Evolutionary conservation across 78 protist genomes (phyloP), one percentile per base, ranked within the genome.

Genomic region (Speleostelium caveatum): DNA sequence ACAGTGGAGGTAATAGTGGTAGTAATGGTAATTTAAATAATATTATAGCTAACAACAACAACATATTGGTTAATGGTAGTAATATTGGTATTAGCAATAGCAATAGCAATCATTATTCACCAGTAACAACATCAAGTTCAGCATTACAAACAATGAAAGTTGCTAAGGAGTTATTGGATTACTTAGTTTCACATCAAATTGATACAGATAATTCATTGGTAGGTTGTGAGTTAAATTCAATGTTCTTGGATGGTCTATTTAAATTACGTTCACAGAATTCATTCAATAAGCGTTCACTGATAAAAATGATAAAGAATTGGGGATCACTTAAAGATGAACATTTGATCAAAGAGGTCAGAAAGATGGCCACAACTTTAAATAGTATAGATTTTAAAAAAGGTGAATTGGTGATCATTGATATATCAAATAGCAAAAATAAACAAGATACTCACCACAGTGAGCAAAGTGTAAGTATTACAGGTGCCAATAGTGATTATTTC

Each of bases 141-240:
- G 5, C 58, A n/a, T n/a, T n/a, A 35, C 75, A 35, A n/a, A 76
- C 65, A n/a, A 72, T 79, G 17, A 83, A 83, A 63, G 49, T 83
- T 41, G 91, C 91, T 1, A 35, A 74, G 22, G 91, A 83, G 36
- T 28, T 83, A 32, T 58, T 71, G 5, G 79, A 83, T 33, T 83
- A 83, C 59, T 17, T 83, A 3, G 39, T 59, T 3, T 36, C 79
- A 10, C 91, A 83, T 60, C 71, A 58, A n/a, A 39, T 69, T 12
- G 91, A 83, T 69, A 58, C 79, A 0, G 91, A 83, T 33, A 83
- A 83, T 55, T 83, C 91, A 3, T 45, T 83, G 53, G 60, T 83
- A 24, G 91, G 91, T 17, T 71, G 91, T 45, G 91, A 83, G 36
- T 58, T 83, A 3, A 83, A 71, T 59, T 51, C 77, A 45, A 19